A percentile compares a stretch with the other conserved stretches of the same genome.
These are phyloP conservation scores for Annona squamosa DNA, from an alignment of 164 flowering plant species.

Conservation along the genomic window DNA sequence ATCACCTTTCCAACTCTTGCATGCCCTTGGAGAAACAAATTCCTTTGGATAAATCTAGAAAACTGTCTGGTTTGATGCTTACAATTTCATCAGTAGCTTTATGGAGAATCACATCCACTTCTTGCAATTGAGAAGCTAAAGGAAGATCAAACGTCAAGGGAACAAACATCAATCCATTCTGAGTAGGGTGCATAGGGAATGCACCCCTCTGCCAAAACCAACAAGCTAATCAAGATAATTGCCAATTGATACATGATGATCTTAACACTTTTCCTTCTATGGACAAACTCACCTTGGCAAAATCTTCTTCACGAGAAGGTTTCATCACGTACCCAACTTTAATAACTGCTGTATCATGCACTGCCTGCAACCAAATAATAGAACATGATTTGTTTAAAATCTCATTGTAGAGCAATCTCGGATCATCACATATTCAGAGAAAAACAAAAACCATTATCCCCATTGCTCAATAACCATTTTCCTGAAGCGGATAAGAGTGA, in stretches of 20 bases:
- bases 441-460: slow-evolving; percentile 3
- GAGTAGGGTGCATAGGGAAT: slow-evolving; percentile 66
- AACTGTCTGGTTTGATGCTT: slow-evolving; percentile 36
- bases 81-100: slow-evolving; percentile 93
- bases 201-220: slow-evolving; percentile 79
- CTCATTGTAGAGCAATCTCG: background rate
- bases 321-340: slow-evolving; percentile 79
- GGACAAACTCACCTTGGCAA: slow-evolving; percentile 59
- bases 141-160: slow-evolving; percentile 64
- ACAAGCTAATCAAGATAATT: background rate
- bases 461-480: slow-evolving; percentile 35
- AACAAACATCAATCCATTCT: slow-evolving; percentile 68
- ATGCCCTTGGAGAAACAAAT: slow-evolving; percentile 51
- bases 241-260: background rate
- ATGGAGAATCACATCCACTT: slow-evolving; percentile 70
- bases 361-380: slow-evolving; percentile 34
- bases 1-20: slow-evolving; percentile 63
- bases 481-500: slow-evolving; percentile 46
- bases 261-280: background rate
- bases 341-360: slow-evolving; percentile 19
- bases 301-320: slow-evolving; percentile 87
- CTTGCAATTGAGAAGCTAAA: slow-evolving; percentile 51
- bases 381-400: background rate
- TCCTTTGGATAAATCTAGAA: slow-evolving; percentile 23
- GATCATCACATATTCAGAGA: background rate